Percentiles rank a stretch among this genome's conserved stretches.
Conservation (phyloP, 371 early-diverging fungal genomes). For the Capillidium rhysosporum region DNA sequence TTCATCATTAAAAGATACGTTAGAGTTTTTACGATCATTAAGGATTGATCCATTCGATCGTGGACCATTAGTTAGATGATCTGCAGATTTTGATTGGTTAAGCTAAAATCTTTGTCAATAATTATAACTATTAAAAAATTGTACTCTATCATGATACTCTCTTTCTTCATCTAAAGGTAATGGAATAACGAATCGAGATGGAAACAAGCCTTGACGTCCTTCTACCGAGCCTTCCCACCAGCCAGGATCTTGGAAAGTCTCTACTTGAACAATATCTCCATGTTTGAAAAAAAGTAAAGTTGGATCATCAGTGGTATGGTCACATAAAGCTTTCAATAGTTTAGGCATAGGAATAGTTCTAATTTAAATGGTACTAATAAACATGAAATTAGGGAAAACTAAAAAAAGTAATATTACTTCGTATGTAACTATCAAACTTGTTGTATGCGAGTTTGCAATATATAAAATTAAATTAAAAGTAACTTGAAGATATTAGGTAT, state of each 20-base stretch:
- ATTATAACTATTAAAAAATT: not conserved
- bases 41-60: not conserved
- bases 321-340: conserved; percentile 36
- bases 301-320: conserved; percentile 46
- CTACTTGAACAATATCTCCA: conserved; percentile 64
- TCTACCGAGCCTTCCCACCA: conserved; percentile 79
- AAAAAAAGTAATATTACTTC: no score
- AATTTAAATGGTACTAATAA: no score
- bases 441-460: no score
- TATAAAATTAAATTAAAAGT: no score
- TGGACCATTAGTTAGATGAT: not conserved
- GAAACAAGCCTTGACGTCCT: conserved; percentile 67
- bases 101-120: not conserved
- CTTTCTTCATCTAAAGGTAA: conserved; percentile 5
- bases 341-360: not conserved
- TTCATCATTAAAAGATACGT: conserved; percentile 7
- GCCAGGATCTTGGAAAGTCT: conserved; percentile 60
- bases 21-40: not conserved
- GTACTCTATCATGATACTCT: conserved; percentile 8
- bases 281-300: conserved; percentile 51
- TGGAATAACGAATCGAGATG: conserved; percentile 45
- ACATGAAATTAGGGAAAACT: no score
- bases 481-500: no score
- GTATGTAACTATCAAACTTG: no score
- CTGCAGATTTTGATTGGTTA: not conserved